Evolutionary conservation across 2,329 filamentous ascomycete species (phyloP), one percentile per base, ranked within the genome.

Genomic region (Aspergillus pseudoglaucus): DNA sequence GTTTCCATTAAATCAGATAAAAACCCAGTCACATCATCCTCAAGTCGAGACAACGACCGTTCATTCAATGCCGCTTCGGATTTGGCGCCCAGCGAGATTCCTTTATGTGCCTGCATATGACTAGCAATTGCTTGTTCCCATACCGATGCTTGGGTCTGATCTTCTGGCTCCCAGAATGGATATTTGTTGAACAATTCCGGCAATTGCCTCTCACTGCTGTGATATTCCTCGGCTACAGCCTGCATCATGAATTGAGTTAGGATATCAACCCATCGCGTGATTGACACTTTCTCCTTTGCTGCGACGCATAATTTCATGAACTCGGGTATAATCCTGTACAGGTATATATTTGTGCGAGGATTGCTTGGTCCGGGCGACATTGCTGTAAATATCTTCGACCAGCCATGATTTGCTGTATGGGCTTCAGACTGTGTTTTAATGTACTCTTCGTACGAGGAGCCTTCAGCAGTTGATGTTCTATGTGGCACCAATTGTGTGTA

Each of bases 211-310:
- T 68, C 70, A 45, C 64, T 69, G 4, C 69, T 53, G 3, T 71
- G 56, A 45, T 72, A 72, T 47, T 77, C 73, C 58, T 80, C 77
- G 3, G 78, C 51, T 7, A 68, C 68, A 32, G 75, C 71, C 49
- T 80, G 75, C 7, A 75, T 55, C 67, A 80, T 75, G 48, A 76
- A 75, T 14, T 70, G 65, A 1, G 65, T 70, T 1, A 71, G 68
- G 8, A 78, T 58, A 18, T 74, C 63, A 54, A 75, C 70, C 71
- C 74, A 77, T 9, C 66, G 59, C 6, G 60, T 53, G 33, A 67
- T 62, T 25, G 62, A 56, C 25, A 62, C 49, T 6, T 56, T 56
- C 12, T 54, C 50, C 8, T 59, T 51, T 32, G 72, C 64, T 6
- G 65, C 58, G 3, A 68, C 64, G 15, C 75, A 76, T 2, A 81